Evolutionary conservation across 257 asterid genomes (phyloP).

Genomic region (Primulina tabacum): DNA sequence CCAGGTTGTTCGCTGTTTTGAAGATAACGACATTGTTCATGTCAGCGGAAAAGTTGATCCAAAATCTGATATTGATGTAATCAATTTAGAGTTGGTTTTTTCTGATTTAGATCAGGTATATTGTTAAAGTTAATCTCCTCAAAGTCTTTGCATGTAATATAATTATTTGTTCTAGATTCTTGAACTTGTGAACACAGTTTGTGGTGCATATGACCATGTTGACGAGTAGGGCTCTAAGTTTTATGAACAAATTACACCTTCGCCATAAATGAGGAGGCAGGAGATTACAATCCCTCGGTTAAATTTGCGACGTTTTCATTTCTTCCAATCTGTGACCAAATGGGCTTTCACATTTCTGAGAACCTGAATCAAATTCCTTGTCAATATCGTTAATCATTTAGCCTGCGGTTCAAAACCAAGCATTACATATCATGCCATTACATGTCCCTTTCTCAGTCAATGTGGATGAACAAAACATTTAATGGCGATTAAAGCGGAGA

Average conservation of each 20-base stretch:
- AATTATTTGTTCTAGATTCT: slow-evolving; percentile 8
- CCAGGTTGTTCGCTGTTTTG: slow-evolving; percentile 29
- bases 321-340: background rate
- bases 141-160: slow-evolving; percentile 15
- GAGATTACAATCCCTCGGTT: background rate
- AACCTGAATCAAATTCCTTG: background rate
- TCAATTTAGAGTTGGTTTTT: slow-evolving; percentile 88
- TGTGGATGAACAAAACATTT: background rate
- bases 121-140: slow-evolving; percentile 15
- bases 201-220: background rate
- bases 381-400: background rate
- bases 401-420: background rate
- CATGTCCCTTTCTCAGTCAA: background rate
- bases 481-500: background rate
- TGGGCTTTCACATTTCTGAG: background rate
- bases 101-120: slow-evolving; percentile 96
- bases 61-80: slow-evolving; percentile 34
- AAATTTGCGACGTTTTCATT: slow-evolving; percentile 5
- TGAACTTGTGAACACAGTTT: background rate
- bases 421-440: background rate
- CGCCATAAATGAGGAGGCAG: background rate
- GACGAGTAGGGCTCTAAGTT: background rate
- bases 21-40: slow-evolving; percentile 95
- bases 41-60: slow-evolving; percentile 28
- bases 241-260: slow-evolving; percentile 4